Conservation (phyloP, 2,329 filamentous ascomycete species). For the Botrytis byssoidea region DNA sequence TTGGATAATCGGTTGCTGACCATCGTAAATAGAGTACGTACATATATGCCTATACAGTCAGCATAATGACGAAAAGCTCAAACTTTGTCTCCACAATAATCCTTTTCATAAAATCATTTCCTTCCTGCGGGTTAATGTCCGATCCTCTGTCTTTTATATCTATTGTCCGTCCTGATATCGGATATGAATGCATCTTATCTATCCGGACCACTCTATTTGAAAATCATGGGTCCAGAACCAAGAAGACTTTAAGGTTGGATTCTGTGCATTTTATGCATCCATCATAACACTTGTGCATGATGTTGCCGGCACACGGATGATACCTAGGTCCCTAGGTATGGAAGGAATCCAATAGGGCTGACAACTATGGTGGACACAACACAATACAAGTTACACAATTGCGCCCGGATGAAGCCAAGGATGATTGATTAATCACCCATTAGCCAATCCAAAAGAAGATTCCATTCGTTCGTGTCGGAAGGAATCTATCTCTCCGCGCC, state of each 20-base stretch:
- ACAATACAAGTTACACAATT: neutral
- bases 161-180: neutral
- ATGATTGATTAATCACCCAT: neutral
- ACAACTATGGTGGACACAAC: neutral
- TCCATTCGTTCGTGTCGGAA: neutral
- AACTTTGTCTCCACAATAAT: neutral
- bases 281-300: neutral
- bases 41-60: neutral
- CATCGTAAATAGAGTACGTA: neutral
- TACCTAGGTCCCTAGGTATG: too few species aligned
- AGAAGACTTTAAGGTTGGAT: too few species aligned
- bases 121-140: neutral
- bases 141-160: neutral
- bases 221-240: neutral
- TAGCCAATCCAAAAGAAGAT: neutral
- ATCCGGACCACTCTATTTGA: constrained; percentile 1
- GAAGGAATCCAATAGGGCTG: neutral
- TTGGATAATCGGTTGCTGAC: neutral
- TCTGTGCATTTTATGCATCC: neutral
- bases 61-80: neutral
- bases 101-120: neutral
- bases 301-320: neutral
- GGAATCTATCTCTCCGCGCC: neutral
- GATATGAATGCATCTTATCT: neutral
- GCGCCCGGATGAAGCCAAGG: neutral